These are phyloP conservation scores for Epichloe aotearoae DNA, from an alignment of 2,329 filamentous ascomycete genomes.

Conservation along the genomic window DNA sequence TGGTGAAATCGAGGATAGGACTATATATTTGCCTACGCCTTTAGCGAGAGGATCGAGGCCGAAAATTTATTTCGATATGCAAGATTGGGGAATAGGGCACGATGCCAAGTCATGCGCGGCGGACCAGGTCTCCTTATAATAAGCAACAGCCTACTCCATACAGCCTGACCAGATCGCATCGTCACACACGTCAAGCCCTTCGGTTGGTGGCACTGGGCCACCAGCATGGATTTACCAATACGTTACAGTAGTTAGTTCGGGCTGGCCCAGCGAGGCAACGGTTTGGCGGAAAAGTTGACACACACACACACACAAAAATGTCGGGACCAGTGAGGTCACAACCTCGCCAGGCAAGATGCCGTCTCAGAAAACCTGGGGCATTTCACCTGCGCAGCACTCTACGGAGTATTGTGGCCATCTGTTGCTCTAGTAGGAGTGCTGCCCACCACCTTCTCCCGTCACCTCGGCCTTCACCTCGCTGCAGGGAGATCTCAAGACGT, in stretches of 20 bases:
- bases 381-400: no score
- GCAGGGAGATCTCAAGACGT: not conserved
- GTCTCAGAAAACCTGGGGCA: conserved; percentile 1
- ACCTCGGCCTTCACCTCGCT: not conserved
- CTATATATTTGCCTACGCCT: no score
- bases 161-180: not conserved
- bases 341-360: not conserved
- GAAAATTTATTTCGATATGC: not conserved
- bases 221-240: not conserved
- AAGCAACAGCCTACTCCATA: not conserved
- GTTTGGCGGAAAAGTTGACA: no score
- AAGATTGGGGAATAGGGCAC: not conserved
- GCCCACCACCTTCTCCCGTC: not conserved
- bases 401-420: no score
- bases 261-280: no score
- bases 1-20: not conserved
- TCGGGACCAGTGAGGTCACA: no score
- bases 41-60: not conserved
- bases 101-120: not conserved
- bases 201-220: not conserved
- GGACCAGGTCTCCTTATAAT: conserved; percentile 1
- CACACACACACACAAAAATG: no score
- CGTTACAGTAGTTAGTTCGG: no score
- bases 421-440: not conserved
- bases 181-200: not conserved